A percentile compares a stretch with the other conserved stretches of the same genome.
These are phyloP conservation scores for Yarrowia divulgata DNA, from an alignment of 805 yeast species.

Conservation along the genomic window DNA sequence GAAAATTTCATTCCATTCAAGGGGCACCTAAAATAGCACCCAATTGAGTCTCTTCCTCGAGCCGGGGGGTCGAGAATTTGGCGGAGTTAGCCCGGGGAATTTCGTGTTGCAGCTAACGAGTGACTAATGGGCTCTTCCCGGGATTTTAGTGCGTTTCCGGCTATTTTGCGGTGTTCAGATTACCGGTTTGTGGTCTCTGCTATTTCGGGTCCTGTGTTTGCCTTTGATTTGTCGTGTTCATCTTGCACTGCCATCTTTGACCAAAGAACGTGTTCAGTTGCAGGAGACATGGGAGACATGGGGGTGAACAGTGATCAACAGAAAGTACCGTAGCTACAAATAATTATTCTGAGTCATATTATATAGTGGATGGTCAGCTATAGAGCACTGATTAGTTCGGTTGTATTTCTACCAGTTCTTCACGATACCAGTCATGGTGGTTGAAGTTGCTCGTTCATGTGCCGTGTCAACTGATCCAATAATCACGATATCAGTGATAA, in stretches of 20 bases:
- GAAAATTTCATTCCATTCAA: not conserved
- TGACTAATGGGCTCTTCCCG: not conserved
- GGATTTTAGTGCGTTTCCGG: not conserved
- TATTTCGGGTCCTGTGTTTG: no score
- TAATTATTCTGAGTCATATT: no score
- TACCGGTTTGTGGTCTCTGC: not conserved
- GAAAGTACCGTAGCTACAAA: no score
- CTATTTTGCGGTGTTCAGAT: not conserved
- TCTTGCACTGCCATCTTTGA: constrained; percentile 16
- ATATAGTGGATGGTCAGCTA: no score
- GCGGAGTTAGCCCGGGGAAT: constrained; percentile 16
- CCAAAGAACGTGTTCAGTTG: no score
- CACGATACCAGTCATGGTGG: no score
- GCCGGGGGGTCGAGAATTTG: constrained; percentile 9
- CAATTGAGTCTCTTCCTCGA: not conserved
- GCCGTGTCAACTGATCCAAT: no score
- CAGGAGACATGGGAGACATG: no score
- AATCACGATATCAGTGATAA: not conserved
- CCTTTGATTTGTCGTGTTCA: not conserved
- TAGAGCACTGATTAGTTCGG: no score
- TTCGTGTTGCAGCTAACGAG: not conserved
- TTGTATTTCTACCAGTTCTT: no score
- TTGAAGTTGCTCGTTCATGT: no score
- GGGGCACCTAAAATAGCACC: constrained; percentile 19
- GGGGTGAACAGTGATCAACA: no score